Base-by-base conservation (phyloP, 2,329 filamentous ascomycete species). In the Calcarisporium arbuscula region DNA sequence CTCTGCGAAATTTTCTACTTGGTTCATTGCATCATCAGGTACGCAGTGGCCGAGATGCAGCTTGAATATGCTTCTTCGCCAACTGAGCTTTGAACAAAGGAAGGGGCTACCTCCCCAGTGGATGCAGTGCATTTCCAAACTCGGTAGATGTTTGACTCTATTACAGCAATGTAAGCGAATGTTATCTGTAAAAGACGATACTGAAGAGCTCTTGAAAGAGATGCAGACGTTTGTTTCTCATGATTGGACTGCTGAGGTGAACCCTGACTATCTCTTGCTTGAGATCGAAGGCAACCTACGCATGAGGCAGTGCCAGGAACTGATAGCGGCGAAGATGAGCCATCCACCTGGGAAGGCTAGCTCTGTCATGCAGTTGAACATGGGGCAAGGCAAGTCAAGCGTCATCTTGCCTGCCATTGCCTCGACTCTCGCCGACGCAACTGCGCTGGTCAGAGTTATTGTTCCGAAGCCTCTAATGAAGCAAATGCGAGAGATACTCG, bases 301-400 rank as follows among this genome's bases (percentile, higher is more conserved):
- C 4, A 76, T 85, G 9, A 68, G 82, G 1, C 46, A 58, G 0
- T 65, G 74, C 0, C 80, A 85, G 46, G 62, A 67, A 6, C 47
- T 67, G 2, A 74, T 85, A 32, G 73, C 78, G 0, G 22, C 34
- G 0, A 48, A 65, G 8, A 83, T 85, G 71, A 67, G 64, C 6
- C 35, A 45, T 0, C 64, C 66, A 0, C 42, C 48, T 0, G 48
- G 45, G 0, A 50, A 46, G 0, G 28, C 47, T 0, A 81, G 77
- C 42, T 50, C 64, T 0, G 67, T 78, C 2, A 66, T 82, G 58
- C 77, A 82, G 45, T 52, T 84, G 7, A 81, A 81, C 45, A 85
- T 84, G 79, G 80, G 80, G 0, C 68, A 80, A 47, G 80, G 79
- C 0, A 83, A 83, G 42, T 75, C 74, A 0, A 80, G 77, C 0